phyloP scores from a whole-genome alignment of 2,329 filamentous ascomycete genomes.

The Colletotrichum tamarilloi region DNA sequence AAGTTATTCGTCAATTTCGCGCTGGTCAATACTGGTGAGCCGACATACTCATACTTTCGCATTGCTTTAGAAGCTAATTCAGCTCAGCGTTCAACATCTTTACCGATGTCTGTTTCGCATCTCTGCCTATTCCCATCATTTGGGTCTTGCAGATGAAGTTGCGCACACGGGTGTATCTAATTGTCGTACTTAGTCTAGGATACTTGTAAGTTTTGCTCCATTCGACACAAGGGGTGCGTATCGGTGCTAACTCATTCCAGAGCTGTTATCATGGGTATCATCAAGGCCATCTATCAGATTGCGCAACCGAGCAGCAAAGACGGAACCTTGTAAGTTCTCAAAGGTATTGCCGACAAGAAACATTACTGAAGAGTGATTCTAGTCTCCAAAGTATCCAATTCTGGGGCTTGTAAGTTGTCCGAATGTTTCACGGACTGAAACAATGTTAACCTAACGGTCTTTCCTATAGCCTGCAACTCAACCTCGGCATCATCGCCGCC shows the following conservation, averaged over 20 bases:
- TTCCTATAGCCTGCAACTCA: slow-evolving; percentile 50
- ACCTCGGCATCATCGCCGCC: slow-evolving; percentile 52
- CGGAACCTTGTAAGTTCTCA: slow-evolving; percentile 45
- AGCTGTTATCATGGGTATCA: slow-evolving; percentile 51
- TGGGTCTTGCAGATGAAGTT: slow-evolving; percentile 53
- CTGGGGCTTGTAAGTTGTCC: slow-evolving; percentile 46
- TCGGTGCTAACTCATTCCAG: slow-evolving; percentile 35
- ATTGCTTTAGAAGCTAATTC: slow-evolving; percentile 8
- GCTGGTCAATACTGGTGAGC: slow-evolving; percentile 48
- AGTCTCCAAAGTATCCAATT: slow-evolving; percentile 42
- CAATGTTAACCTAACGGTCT: not conserved
- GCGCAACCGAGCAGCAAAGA: slow-evolving; percentile 44
- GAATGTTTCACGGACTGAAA: slow-evolving; percentile 27
- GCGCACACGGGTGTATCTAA: slow-evolving; percentile 51
- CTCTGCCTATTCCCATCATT: slow-evolving; percentile 54
- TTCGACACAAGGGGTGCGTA: not conserved
- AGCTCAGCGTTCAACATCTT: slow-evolving; percentile 51
- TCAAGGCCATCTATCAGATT: slow-evolving; percentile 52
- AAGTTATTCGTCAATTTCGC: slow-evolving; percentile 47
- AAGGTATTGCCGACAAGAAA: not conserved
- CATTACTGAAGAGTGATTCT: not conserved
- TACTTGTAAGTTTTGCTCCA: slow-evolving; percentile 45
- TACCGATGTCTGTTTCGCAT: slow-evolving; percentile 56
- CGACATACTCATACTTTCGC: not conserved
- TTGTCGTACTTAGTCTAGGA: slow-evolving; percentile 54